Conservation (phyloP, 345 rosid species). For the Hibiscus mutabilis region DNA sequence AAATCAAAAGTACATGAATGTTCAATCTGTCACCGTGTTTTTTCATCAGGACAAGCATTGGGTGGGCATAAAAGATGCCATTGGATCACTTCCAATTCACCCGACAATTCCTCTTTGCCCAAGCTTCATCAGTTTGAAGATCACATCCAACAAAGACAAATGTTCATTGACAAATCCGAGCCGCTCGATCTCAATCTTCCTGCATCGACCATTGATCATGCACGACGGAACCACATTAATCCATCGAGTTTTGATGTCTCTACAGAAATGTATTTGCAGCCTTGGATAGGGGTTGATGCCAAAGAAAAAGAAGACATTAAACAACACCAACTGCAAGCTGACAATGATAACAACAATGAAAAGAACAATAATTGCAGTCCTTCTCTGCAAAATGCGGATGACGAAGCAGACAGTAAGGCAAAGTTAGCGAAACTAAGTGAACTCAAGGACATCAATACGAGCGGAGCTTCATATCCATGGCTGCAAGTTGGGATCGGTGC, state of each 20-base stretch:
- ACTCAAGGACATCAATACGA: slow-evolving; percentile 41
- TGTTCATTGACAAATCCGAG: slow-evolving; percentile 29
- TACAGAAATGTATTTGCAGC: slow-evolving; percentile 34
- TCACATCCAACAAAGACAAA: slow-evolving; percentile 36
- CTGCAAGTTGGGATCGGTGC: slow-evolving; percentile 77
- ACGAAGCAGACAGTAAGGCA: slow-evolving; percentile 57
- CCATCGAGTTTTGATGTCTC: slow-evolving; percentile 28
- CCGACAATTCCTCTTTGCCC: slow-evolving; percentile 36
- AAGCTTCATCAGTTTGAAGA: slow-evolving; percentile 52
- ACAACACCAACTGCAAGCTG: slow-evolving; percentile 16
- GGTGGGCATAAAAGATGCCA: slow-evolving; percentile 98
- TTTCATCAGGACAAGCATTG: slow-evolving; percentile 90
- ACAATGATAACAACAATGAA: slow-evolving; percentile 9
- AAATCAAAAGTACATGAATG: slow-evolving; percentile 87
- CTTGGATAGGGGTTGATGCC: slow-evolving; percentile 34
- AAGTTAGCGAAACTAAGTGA: slow-evolving; percentile 60
- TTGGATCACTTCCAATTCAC: slow-evolving; percentile 78
- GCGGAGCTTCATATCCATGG: slow-evolving; percentile 59
- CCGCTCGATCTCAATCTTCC: slow-evolving; percentile 58
- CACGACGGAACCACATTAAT: slow-evolving; percentile 1
- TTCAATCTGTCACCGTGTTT: slow-evolving; percentile 85
- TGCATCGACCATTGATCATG: slow-evolving; percentile 22
- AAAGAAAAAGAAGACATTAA: slow-evolving; percentile 3
- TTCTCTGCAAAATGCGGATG: slow-evolving; percentile 34
- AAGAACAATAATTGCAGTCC: background rate